Base-by-base conservation (phyloP, 495 filamentous ascomycete species). In the Parathielavia appendiculata region DNA sequence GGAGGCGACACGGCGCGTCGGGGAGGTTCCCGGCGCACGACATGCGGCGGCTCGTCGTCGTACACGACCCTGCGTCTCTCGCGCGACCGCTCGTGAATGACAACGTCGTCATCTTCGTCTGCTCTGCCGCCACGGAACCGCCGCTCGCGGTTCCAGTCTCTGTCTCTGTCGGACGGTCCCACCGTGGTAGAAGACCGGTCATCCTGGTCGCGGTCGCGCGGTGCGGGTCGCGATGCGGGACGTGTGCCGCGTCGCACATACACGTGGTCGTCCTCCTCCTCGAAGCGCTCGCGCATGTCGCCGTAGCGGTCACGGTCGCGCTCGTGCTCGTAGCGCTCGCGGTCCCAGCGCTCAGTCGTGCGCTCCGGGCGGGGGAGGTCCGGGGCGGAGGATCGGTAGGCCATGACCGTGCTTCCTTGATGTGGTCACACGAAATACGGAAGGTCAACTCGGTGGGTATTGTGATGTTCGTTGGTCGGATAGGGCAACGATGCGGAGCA, bases 321-420 rank as follows among this genome's bases (percentile, higher is more conserved):
- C 57, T 71, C 68, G 47, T 60, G 54, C 41, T 60, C 59, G 64
- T 74, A 69, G 47, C 73, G 76, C 58, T 67, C 72, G 3, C 71
- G 69, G 55, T 78, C 74, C 73, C 72, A 79, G 60, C 75, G 74
- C 38, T 69, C 72, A 41, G 63, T 11, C 7, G 13, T 20, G 48
- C 66, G 66, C 13, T 68, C 66, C 50, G 61, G 57, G 49, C 69
- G 69, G 19, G 65, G 63, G 38, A 74, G 63, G 61, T 76, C 71
- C 11, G 71, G 71, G 52, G 65, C 73, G 16, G 70, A 59, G 16
- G 66, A 59, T 30, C 68, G 71, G 60, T 66, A 58, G 50, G 72
- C 66, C 66, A 69, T 69, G 34, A 55, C 44, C 55, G 32, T 14
- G 40, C 26, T 9, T 19, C 35, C 6, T 43, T 10, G 16, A 5